These are phyloP conservation scores for Glaciozyma antarctica DNA, from an alignment of 768 basidiomycete genomes.

Conservation along the genomic window DNA sequence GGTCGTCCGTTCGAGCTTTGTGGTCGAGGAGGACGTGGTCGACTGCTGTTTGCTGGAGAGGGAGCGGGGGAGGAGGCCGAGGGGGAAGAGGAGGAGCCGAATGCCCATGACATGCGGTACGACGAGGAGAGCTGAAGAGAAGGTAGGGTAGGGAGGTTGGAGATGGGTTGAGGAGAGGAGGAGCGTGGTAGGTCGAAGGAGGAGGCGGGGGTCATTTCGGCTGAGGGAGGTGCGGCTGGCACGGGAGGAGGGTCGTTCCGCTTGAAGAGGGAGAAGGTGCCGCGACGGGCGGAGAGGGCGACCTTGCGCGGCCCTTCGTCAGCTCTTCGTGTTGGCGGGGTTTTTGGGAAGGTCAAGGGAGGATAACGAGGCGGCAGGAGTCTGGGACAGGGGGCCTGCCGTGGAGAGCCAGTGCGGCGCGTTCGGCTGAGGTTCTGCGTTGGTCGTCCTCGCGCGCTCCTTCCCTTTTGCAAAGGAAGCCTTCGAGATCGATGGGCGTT, in stretches of 20 bases:
- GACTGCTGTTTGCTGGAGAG: too few relatives aligned
- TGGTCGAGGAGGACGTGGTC: too few relatives aligned
- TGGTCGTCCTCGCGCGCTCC: neutral
- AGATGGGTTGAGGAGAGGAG: neutral
- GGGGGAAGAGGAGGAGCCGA: slow-evolving; percentile 5
- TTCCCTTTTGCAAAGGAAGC: neutral
- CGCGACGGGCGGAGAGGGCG: neutral
- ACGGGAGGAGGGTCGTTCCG: neutral
- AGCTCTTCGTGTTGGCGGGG: neutral
- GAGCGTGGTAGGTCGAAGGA: neutral
- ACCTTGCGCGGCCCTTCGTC: neutral
- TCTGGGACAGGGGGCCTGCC: neutral
- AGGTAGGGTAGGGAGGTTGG: slow-evolving; percentile 13
- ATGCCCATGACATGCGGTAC: slow-evolving; percentile 28
- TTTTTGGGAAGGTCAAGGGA: too few relatives aligned
- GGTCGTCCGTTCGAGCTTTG: too few relatives aligned
- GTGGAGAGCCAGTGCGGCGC: slow-evolving; percentile 12
- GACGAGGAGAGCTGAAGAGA: slow-evolving; percentile 22
- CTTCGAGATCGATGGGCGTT: neutral
- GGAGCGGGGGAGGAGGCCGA: neutral
- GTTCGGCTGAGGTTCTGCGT: too few relatives aligned
- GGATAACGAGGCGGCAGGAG: neutral
- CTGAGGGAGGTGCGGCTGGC: neutral
- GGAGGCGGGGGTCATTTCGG: neutral
- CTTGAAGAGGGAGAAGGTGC: neutral